These are phyloP conservation scores for Magnaporthiopsis poae DNA, from an alignment of 2,329 filamentous ascomycete genomes.

Conservation along the genomic window DNA sequence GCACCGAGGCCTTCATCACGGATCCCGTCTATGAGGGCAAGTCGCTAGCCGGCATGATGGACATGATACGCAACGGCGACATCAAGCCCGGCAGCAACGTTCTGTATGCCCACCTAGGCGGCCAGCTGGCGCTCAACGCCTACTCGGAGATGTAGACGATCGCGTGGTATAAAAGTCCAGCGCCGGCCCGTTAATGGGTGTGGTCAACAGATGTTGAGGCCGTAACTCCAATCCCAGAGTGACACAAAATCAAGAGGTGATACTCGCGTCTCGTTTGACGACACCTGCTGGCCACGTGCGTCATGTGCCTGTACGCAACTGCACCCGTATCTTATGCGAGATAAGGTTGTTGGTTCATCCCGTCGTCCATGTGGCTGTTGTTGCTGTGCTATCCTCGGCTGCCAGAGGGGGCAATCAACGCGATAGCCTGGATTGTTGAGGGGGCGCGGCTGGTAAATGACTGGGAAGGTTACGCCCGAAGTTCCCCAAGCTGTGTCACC, in stretches of 20 bases:
- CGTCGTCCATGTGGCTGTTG: background rate
- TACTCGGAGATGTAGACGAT: slow-evolving; percentile 38
- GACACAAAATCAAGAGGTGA: background rate
- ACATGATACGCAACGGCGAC: slow-evolving; percentile 53
- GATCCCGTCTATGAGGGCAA: slow-evolving; percentile 71
- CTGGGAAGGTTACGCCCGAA: background rate
- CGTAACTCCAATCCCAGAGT: background rate
- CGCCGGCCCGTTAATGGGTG: too few species aligned
- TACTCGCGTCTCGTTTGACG: background rate
- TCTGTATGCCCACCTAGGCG: slow-evolving; percentile 62
- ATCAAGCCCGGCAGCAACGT: slow-evolving; percentile 52
- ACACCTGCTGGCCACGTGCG: background rate
- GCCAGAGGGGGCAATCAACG: background rate
- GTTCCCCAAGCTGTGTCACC: background rate
- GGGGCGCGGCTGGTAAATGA: background rate
- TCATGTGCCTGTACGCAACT: background rate
- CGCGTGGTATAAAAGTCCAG: background rate
- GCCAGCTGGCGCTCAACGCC: slow-evolving; percentile 59
- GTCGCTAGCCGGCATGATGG: slow-evolving; percentile 62
- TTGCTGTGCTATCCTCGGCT: background rate
- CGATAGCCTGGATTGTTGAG: too few species aligned
- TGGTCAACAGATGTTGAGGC: background rate
- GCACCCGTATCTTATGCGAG: background rate
- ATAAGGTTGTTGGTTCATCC: background rate
- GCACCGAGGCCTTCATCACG: slow-evolving; percentile 62